Base-by-base conservation (phyloP, 805 yeast species). In the Candida nemodendra region DNA sequence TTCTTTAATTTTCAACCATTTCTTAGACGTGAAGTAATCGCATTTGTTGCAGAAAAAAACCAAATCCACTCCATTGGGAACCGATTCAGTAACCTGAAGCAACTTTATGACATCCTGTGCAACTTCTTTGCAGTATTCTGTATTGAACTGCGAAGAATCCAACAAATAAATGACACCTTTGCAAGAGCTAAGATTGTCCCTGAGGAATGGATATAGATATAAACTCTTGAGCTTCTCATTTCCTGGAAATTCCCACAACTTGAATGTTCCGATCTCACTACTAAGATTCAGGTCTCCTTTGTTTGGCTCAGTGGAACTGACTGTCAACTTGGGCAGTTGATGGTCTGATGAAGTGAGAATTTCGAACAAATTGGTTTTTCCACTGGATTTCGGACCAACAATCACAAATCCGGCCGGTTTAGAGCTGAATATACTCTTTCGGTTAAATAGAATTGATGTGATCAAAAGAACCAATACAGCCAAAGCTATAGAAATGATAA, bases 161-260 rank as follows among this genome's bases (percentile, higher is more conserved):
- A 90, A 67, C 42, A 91, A 69, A 47, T 76, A 88, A 1, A 90
- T 63, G 4, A 88, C 64, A 4, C 96, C 96, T 46, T 72, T 75
- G 35, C 84, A 58, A 13, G 74, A 62, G 14, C 59, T 41, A 15
- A 61, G 39, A 30, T 74, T 64, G 11, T 67, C 65, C 39, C 67
- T 65, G 30, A 79, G 54, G 46, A 72, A 65, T 39, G 74, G 73
- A 37, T 74, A 72, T 41, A 68, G 47, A 23, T 79, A 66, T 34
- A 81, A 64, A 40, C 77, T 75, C 37, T 74, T 76, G 48, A 90
- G 76, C 61, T 87, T 88, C 38, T 74, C 65, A 62, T 84, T 89
- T n/a, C 97, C 96, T 2, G 99, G 99, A 45, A 79, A 79, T 54
- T 91, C 98, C 35, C 83, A 71, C 27, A 90, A 59, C 44, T 72